Conservation (phyloP, 495 filamentous ascomycete species). For the Aspergillus carlsbadensis region DNA sequence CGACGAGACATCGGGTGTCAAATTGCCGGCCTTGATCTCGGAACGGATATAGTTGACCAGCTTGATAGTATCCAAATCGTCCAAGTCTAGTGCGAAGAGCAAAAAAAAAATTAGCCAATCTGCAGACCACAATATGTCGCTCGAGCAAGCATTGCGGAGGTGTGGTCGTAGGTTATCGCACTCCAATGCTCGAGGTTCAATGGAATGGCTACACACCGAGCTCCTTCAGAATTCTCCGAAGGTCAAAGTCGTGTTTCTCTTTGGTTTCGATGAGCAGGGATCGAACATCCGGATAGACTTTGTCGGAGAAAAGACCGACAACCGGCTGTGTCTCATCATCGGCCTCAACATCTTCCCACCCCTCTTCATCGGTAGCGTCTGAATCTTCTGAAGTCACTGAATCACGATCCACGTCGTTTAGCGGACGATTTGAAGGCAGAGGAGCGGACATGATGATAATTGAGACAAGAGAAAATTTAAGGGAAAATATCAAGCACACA, state of each 20-base stretch:
- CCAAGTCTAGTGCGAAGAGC: constrained; percentile 52
- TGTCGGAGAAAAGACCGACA: constrained; percentile 69
- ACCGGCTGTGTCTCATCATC: constrained; percentile 64
- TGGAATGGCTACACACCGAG: constrained; percentile 52
- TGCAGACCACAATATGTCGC: not conserved
- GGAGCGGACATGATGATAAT: constrained; percentile 32
- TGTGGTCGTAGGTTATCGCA: constrained; percentile 10
- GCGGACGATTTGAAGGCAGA: constrained; percentile 19
- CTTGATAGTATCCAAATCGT: constrained; percentile 81
- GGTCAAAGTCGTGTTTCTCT: constrained; percentile 70
- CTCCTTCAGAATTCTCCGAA: constrained; percentile 60
- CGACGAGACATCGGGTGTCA: constrained; percentile 54
- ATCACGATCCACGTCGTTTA: constrained; percentile 30
- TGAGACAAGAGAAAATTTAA: constrained; percentile 10
- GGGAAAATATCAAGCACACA: not conserved
- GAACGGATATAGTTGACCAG: constrained; percentile 79
- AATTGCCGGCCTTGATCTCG: constrained; percentile 50
- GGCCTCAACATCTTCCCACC: constrained; percentile 79
- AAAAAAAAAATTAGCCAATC: constrained; percentile 21
- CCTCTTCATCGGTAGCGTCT: constrained; percentile 59
- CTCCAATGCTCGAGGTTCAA: constrained; percentile 8
- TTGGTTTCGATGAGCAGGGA: constrained; percentile 74
- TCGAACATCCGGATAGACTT: constrained; percentile 60
- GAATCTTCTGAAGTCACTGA: constrained; percentile 44
- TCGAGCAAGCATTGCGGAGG: constrained; percentile 12